phyloP scores from a whole-genome alignment of 768 basidiomycete species.

The Dioszegia hungarica region DNA sequence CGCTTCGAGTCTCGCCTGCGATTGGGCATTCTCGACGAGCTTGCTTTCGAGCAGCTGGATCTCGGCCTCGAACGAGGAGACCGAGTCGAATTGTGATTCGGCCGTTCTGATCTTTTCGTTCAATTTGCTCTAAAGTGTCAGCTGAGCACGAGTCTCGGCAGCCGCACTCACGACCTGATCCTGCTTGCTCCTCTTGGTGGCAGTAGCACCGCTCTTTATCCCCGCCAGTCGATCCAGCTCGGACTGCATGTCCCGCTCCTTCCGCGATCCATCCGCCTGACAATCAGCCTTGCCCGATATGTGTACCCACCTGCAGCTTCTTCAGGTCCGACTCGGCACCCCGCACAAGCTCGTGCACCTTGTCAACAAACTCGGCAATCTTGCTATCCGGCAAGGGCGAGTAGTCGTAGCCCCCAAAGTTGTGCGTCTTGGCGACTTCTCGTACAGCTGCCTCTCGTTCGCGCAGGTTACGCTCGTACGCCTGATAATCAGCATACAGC shows the following conservation, averaged over 20 bases:
- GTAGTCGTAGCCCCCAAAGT: constrained; percentile 69
- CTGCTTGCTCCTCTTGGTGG: constrained; percentile 41
- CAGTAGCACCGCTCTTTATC: constrained; percentile 57
- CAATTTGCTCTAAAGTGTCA: constrained; percentile 29
- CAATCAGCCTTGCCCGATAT: background rate
- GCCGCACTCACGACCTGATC: constrained; percentile 48
- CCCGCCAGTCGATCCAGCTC: constrained; percentile 54
- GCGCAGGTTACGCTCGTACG: constrained; percentile 64
- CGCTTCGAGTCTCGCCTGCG: constrained; percentile 19
- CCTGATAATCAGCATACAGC: constrained; percentile 52
- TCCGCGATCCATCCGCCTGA: constrained; percentile 42
- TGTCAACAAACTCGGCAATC: constrained; percentile 66
- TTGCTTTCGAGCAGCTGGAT: constrained; percentile 53
- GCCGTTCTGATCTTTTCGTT: constrained; percentile 40
- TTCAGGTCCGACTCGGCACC: constrained; percentile 58
- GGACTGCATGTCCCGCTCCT: constrained; percentile 55
- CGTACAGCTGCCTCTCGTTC: constrained; percentile 72
- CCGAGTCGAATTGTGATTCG: constrained; percentile 45
- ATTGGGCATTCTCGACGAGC: constrained; percentile 25
- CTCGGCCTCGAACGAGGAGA: constrained; percentile 51
- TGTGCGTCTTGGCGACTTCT: constrained; percentile 62
- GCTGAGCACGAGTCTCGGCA: background rate
- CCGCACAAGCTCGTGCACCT: constrained; percentile 61
- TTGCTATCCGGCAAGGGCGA: constrained; percentile 67
- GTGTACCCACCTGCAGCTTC: constrained; percentile 58